Percentiles rank a stretch among this genome's conserved stretches.
phyloP scores from a whole-genome alignment of 352 stramenopile species.

The Phytophthora hybrid region DNA sequence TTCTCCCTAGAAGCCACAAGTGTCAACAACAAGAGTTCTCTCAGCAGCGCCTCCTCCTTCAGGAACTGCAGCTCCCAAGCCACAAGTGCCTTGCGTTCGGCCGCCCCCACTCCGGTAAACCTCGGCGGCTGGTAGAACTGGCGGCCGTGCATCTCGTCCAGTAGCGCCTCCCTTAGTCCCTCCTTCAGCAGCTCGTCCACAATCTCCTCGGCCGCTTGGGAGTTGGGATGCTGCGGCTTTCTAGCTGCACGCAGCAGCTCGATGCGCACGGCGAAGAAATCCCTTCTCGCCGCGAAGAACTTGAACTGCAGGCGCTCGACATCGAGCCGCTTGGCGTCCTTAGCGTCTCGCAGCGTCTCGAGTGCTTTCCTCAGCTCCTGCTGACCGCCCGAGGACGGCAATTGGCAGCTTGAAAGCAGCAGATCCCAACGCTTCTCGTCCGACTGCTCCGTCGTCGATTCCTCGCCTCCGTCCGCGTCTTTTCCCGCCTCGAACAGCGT shows the following conservation, averaged over 20 bases:
- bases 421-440: conserved; percentile 40
- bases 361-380: conserved; percentile 43
- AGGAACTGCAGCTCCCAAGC: conserved; percentile 69
- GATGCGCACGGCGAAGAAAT: conserved; percentile 65
- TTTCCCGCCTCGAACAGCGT: conserved; percentile 17
- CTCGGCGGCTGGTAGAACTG: conserved; percentile 44
- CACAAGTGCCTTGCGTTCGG: conserved; percentile 43
- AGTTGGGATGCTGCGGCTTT: conserved; percentile 46
- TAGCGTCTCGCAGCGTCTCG: conserved; percentile 24
- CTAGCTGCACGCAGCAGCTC: conserved; percentile 57
- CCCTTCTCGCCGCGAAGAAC: conserved; percentile 53
- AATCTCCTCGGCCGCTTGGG: conserved; percentile 46
- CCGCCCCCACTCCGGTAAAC: conserved; percentile 43
- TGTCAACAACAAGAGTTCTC: conserved; percentile 64
- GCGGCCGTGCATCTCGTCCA: conserved; percentile 65
- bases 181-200: conserved; percentile 62
- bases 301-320: conserved; percentile 35
- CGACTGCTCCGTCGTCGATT: neutral
- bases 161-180: conserved; percentile 59
- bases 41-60: conserved; percentile 63
- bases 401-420: conserved; percentile 37
- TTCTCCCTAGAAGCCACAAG: conserved; percentile 54
- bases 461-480: neutral
- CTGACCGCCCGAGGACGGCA: conserved; percentile 38
- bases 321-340: conserved; percentile 29